These are phyloP conservation scores for Monosporascus sp. DNA, from an alignment of 2,329 filamentous ascomycete genomes.

Conservation along the genomic window DNA sequence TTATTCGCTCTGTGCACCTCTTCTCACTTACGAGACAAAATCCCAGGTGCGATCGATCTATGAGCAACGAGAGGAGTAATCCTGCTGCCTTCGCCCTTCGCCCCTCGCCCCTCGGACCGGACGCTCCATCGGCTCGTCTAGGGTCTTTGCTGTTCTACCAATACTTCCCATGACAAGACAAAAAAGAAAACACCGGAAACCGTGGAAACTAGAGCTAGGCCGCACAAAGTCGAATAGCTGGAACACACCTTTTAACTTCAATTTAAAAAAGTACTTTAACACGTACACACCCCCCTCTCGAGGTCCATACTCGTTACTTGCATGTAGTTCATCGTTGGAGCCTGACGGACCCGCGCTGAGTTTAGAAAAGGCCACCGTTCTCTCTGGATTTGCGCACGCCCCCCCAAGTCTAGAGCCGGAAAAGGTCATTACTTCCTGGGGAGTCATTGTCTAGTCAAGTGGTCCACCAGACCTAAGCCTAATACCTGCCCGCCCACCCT, in stretches of 20 bases:
- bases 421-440: too few relatives aligned
- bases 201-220: background rate
- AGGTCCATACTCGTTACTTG: background rate
- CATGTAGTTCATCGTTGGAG: conserved; percentile 12
- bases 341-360: conserved; percentile 17
- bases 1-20: too few relatives aligned
- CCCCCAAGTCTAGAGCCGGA: conserved; percentile 1
- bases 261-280: background rate
- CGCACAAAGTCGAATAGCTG: background rate
- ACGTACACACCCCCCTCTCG: background rate
- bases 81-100: background rate
- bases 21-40: too few relatives aligned
- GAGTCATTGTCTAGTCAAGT: background rate
- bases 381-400: conserved; percentile 12
- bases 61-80: background rate
- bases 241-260: background rate
- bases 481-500: too few relatives aligned
- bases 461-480: background rate
- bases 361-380: conserved; percentile 6
- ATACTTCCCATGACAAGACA: too few relatives aligned
- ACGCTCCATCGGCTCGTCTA: too few relatives aligned
- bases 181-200: background rate
- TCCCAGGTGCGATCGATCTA: too few relatives aligned
- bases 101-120: background rate
- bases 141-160: too few relatives aligned